Evolutionary conservation across 805 yeast species (phyloP), one percentile per base, ranked within the genome.

Genomic region (Wilhelminamyces savonicus): DNA sequence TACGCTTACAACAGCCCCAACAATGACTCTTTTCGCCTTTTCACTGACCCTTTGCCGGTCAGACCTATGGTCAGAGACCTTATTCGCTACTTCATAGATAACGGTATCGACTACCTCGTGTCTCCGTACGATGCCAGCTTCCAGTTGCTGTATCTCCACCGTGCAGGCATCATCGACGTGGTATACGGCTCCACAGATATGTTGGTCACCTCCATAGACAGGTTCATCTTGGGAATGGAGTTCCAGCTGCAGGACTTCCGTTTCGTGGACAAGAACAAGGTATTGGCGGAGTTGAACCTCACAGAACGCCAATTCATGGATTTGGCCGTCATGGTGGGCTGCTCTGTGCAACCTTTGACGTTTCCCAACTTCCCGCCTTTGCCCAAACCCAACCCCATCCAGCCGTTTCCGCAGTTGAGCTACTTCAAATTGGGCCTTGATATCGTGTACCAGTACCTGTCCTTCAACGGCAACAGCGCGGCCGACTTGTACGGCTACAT

Each of bases 161-260:
- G 70, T 26, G 63, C 62, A 28, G 66, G 62, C 0, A 57, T 65
- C 26, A 71, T 90, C 29, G 87, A 88, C 52, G 77, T 82, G 4
- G 75, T 88, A 21, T 83, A 77, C 54, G 95, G 95, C 1, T 79
- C 95, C 6, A 79, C 87, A 1, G 97, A 92, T 44, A 67, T 78
- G 22, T 59, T 88, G 25, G 60, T 90, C 50, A 69, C 72, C 15
- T 54, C 61, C 12, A 68, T 82, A 16, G 92, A 84, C 34, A 80
- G 74, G 40, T 76, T 87, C 35, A 79, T 90, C 32, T 54, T 78
- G 28, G 74, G 81, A 13, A 69, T 87, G 66, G 94, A 83, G 36
- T 70, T 77, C 37, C 74, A 69, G 31, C 63, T 69, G 21, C 71
- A 71, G 39, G 82, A 74, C 37, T 82, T 86, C 49, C 69, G 80